Evolutionary conservation across 345 rosid species (phyloP).

Genomic region (Camelina laxa): DNA sequence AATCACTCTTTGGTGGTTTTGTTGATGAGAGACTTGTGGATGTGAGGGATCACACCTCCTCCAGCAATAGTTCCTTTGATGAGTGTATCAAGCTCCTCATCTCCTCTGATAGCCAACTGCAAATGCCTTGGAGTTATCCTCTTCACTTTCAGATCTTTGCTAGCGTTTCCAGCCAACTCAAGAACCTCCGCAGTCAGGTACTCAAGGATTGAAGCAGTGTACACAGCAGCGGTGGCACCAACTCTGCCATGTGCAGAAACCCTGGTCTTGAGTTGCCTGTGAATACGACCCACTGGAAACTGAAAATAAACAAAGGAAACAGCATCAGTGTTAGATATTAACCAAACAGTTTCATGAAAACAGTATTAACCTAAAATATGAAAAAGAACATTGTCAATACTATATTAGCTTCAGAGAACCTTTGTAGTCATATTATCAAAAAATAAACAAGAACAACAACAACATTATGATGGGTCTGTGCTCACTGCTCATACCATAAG

Average conservation of each 20-base stretch:
- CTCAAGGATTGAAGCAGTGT: constrained; percentile 75
- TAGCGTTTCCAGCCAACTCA: constrained; percentile 75
- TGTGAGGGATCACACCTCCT: constrained; percentile 91
- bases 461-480: neutral
- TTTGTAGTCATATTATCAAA: neutral
- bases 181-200: constrained; percentile 83
- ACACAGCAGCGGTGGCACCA: constrained; percentile 88
- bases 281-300: constrained; percentile 86
- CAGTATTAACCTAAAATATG: no score
- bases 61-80: constrained; percentile 82
- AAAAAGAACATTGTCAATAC: neutral
- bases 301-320: constrained; percentile 21
- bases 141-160: constrained; percentile 86
- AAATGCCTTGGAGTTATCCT: constrained; percentile 71
- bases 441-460: no score
- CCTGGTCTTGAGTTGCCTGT: constrained; percentile 70
- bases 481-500: neutral
- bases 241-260: constrained; percentile 69
- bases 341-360: neutral
- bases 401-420: neutral
- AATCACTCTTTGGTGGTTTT: constrained; percentile 72
- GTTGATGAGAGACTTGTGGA: constrained; percentile 90
- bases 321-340: neutral
- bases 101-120: constrained; percentile 67
- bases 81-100: constrained; percentile 71